These are phyloP conservation scores for Coemansia sp. DNA, from an alignment of 192 early-diverging fungal genomes.

Conservation along the genomic window DNA sequence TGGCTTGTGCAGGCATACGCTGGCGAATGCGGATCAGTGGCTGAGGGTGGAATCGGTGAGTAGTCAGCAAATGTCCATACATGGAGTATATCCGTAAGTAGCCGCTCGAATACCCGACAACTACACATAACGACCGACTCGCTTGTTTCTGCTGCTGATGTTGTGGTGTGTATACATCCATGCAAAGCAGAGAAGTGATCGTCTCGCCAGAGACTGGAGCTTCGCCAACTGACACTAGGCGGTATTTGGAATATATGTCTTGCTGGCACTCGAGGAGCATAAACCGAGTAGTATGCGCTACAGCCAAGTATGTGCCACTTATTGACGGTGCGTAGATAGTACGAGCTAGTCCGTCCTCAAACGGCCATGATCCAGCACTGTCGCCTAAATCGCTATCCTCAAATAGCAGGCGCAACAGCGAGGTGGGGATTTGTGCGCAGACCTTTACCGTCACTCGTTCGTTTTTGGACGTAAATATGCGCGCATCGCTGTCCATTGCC, in stretches of 20 bases:
- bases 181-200: constrained; percentile 41
- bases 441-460: constrained; percentile 9
- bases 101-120: constrained; percentile 49
- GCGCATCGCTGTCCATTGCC: constrained; percentile 11
- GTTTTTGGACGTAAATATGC: constrained; percentile 28
- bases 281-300: constrained; percentile 30
- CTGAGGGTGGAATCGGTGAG: constrained; percentile 42
- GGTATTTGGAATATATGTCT: constrained; percentile 6
- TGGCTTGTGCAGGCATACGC: constrained; percentile 36
- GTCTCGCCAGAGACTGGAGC: constrained; percentile 27
- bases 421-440: constrained; percentile 21
- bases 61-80: constrained; percentile 40
- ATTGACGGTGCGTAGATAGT: constrained; percentile 31
- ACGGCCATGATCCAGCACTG: not conserved
- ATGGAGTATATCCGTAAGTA: constrained; percentile 44
- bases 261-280: constrained; percentile 35
- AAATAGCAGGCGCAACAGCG: constrained; percentile 34
- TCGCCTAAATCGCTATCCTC: constrained; percentile 7
- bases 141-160: not conserved
- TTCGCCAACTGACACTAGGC: constrained; percentile 45
- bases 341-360: constrained; percentile 10
- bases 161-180: constrained; percentile 29
- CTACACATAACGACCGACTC: constrained; percentile 29
- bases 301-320: constrained; percentile 23
- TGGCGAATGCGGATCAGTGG: constrained; percentile 33